Conservation (phyloP, 2,329 filamentous ascomycete genomes). For the Stachybotrys chlorohalonatus region DNA sequence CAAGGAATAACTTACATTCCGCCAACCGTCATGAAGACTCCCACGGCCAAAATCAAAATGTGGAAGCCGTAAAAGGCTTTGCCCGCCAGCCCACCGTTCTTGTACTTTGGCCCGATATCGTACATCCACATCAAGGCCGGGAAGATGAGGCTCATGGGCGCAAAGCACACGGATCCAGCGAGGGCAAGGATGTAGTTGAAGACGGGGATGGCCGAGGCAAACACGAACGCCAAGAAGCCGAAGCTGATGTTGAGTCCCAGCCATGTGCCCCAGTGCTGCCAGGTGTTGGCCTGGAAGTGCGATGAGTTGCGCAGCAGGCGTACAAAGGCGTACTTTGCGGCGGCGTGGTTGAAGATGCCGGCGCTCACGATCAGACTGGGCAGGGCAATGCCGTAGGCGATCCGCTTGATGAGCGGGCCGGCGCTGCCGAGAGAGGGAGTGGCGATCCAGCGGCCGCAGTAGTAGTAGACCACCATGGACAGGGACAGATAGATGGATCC, state of each 20-base stretch:
- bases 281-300: slow-evolving; percentile 24
- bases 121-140: slow-evolving; percentile 16
- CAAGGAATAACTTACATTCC: slow-evolving; percentile 13
- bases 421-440: slow-evolving; percentile 16
- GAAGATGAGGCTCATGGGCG: slow-evolving; percentile 17
- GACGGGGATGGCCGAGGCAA: slow-evolving; percentile 14
- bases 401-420: neutral
- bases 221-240: slow-evolving; percentile 9
- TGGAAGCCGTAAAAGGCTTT: slow-evolving; percentile 13
- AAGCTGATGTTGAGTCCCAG: slow-evolving; percentile 17
- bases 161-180: slow-evolving; percentile 18
- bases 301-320: slow-evolving; percentile 24
- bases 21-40: slow-evolving; percentile 14
- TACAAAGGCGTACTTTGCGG: slow-evolving; percentile 31
- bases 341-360: slow-evolving; percentile 25
- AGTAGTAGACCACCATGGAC: slow-evolving; percentile 19
- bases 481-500: slow-evolving; percentile 17
- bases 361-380: slow-evolving; percentile 19
- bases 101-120: slow-evolving; percentile 10
- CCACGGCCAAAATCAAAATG: slow-evolving; percentile 11
- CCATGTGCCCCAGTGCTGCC: slow-evolving; percentile 26
- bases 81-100: slow-evolving; percentile 6
- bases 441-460: slow-evolving; percentile 17
- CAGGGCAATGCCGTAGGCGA: neutral
- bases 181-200: slow-evolving; percentile 23